Base-by-base conservation (phyloP, 1,139 yeast species). In the Yamadazyma kanchanaburiensis region DNA sequence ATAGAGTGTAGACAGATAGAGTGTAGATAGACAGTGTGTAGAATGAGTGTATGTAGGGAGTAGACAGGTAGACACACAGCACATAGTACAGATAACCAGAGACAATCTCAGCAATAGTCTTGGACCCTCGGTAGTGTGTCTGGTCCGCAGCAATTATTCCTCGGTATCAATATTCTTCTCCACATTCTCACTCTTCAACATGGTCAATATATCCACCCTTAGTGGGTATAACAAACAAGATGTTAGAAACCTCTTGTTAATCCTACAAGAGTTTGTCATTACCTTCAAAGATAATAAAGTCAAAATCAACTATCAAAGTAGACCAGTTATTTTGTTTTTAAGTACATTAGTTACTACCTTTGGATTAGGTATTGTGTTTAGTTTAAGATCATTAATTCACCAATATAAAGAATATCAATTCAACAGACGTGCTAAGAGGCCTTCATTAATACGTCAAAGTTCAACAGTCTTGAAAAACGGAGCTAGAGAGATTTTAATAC, bases 401-500 rank as follows among this genome's bases (percentile, higher is more conserved):
- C 55, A 52, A 35, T 60, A 56, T 37, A 53, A 52, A 24, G 74
- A 68, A 17, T 51, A 50, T 28, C 40, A 49, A 27, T 35, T 53
- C 16, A 56, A 49, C 32, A 49, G 46, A 28, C 48, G 45, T 33
- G 38, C 48, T 25, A 53, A 54, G 31, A 46, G 74, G 6, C 74
- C 75, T 3, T 48, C 49, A 29, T 53, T 68, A 38, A 64, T 65
- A 22, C 50, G 74, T 22, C 74, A 66, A 42, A 61, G 67, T 12
- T 62, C 70, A 4, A 59, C 72, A 25, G 41, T 60, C 21, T 47
- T 76, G 40, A 69, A 66, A 36, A 74, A 76, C 42, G 83, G 83
- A 2, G 65, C 69, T 14, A 62, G 83, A 33, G 72, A 70, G 32
- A 66, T 76, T 22, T 62, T 59, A 31, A 70, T 77, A n/a, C 80